Conservation (phyloP, 2,329 filamentous ascomycete species). For the Penicillium sp. region DNA sequence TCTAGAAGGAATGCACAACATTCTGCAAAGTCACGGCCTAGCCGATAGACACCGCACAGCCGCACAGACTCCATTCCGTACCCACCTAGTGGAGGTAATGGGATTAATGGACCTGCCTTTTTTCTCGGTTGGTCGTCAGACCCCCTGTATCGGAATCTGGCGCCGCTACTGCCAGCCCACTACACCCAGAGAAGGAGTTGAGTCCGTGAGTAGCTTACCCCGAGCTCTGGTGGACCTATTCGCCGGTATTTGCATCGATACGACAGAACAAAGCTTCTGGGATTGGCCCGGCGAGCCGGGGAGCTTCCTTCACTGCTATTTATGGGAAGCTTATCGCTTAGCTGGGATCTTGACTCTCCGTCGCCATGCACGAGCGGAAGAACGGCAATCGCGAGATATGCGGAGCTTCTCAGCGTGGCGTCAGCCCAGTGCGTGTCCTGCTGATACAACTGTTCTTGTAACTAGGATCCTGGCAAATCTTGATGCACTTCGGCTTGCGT, state of each 20-base stretch:
- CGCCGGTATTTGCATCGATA: constrained; percentile 23
- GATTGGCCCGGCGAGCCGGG: constrained; percentile 29
- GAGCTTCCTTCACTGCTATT: constrained; percentile 27
- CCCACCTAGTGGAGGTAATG: constrained; percentile 33
- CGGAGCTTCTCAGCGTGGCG: constrained; percentile 3
- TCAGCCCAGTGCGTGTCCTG: constrained; percentile 6
- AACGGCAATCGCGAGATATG: neutral
- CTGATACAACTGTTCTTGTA: constrained; percentile 18
- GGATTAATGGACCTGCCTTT: constrained; percentile 33
- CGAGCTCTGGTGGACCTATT: constrained; percentile 29
- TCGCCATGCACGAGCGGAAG: constrained; percentile 1
- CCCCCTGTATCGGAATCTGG: constrained; percentile 29
- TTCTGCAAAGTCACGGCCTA: constrained; percentile 23
- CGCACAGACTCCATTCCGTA: constrained; percentile 16
- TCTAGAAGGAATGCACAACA: constrained; percentile 33
- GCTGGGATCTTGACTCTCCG: constrained; percentile 29
- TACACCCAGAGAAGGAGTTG: constrained; percentile 13
- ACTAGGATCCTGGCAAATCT: constrained; percentile 25
- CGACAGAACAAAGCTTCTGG: constrained; percentile 31
- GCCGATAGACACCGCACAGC: neutral
- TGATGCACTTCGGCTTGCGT: constrained; percentile 27
- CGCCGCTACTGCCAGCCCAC: constrained; percentile 24
- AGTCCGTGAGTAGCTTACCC: constrained; percentile 31
- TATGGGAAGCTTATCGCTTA: constrained; percentile 32
- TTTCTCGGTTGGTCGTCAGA: constrained; percentile 27